Evolutionary conservation across 768 basidiomycete genomes (phyloP).

Genomic region (Rhizopogon vesiculosus): DNA sequence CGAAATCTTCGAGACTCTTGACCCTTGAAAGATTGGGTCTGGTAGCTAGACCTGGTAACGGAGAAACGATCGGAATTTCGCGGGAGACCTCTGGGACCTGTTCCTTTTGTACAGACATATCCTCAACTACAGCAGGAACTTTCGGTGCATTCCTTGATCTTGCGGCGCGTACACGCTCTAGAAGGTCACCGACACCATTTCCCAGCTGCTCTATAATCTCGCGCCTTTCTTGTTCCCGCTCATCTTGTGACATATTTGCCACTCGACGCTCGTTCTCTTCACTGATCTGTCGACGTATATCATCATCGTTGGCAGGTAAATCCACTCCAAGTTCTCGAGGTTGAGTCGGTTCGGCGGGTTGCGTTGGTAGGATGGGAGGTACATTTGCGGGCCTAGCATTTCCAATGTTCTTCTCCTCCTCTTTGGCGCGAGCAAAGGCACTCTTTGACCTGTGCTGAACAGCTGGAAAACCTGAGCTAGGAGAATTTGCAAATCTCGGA

Average conservation of each 20-base stretch:
- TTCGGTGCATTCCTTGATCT: conserved; percentile 10
- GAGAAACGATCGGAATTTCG: background rate
- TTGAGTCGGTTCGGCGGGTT: background rate
- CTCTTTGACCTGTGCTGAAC: conserved; percentile 63
- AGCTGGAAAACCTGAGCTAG: conserved; percentile 52
- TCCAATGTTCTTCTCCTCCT: conserved; percentile 24
- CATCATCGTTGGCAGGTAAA: conserved; percentile 20
- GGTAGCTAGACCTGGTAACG: conserved; percentile 6
- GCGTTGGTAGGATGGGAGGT: conserved; percentile 24
- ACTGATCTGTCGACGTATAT: conserved; percentile 55
- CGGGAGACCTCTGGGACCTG: conserved; percentile 7
- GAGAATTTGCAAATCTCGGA: conserved; percentile 12
- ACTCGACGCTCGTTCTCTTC: conserved; percentile 63
- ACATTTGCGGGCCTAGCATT: conserved; percentile 8
- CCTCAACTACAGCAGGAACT: background rate
- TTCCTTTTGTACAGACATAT: background rate
- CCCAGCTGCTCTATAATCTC: conserved; percentile 76
- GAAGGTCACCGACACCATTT: conserved; percentile 52
- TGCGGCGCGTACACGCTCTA: conserved; percentile 50
- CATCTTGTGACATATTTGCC: conserved; percentile 64
- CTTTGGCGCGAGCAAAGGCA: conserved; percentile 50
- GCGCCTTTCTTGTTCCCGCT: conserved; percentile 58
- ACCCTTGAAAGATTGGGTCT: conserved; percentile 23
- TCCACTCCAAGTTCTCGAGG: background rate
- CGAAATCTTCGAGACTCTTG: conserved; percentile 25